phyloP scores from a whole-genome alignment of 441 rosid genomes.

The Arabidopsis hybrid region DNA sequence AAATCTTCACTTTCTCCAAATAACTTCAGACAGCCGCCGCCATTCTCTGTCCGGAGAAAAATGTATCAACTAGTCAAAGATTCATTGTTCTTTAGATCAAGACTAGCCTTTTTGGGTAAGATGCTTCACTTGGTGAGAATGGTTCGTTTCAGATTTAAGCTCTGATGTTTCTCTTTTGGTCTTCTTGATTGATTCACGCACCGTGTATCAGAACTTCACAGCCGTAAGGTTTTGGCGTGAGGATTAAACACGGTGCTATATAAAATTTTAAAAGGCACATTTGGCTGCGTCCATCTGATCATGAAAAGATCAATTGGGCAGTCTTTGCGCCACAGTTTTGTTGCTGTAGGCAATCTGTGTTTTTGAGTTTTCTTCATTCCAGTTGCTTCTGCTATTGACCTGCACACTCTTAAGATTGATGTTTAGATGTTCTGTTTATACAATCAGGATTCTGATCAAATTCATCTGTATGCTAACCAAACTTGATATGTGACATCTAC shows the following conservation, averaged over 20 bases:
- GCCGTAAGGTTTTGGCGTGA: slow-evolving; percentile 50
- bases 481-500: not conserved
- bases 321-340: slow-evolving; percentile 37
- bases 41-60: slow-evolving; percentile 14
- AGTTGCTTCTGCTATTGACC: not conserved
- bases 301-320: slow-evolving; percentile 50
- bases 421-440: not conserved
- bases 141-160: not conserved
- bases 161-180: slow-evolving; percentile 24
- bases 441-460: not conserved
- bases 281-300: slow-evolving; percentile 46
- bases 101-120: slow-evolving; percentile 1
- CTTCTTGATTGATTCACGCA: slow-evolving; percentile 44
- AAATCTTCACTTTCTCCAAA: not conserved
- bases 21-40: slow-evolving; percentile 22
- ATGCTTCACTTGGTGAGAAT: not conserved
- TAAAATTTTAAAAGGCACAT: slow-evolving; percentile 1
- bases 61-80: slow-evolving; percentile 1
- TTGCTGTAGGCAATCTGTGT: not conserved
- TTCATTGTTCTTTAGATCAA: slow-evolving; percentile 7
- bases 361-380: not conserved
- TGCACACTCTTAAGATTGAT: slow-evolving; percentile 9
- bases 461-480: slow-evolving; percentile 14
- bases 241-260: slow-evolving; percentile 72
- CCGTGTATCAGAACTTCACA: slow-evolving; percentile 69